These are phyloP conservation scores for Sporopachydermia quercuum DNA, from an alignment of 805 yeast genomes.

Conservation along the genomic window DNA sequence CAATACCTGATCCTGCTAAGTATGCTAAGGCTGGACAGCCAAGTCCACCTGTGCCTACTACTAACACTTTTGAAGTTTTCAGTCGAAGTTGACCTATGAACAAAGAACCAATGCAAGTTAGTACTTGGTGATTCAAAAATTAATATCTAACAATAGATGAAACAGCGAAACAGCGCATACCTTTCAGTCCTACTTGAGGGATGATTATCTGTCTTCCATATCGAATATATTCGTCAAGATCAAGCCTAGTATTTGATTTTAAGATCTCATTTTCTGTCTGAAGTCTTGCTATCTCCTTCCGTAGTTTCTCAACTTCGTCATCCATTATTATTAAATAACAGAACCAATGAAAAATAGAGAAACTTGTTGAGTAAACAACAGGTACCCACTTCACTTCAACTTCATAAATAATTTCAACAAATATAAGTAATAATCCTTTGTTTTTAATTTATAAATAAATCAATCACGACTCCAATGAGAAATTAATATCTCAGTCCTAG, in stretches of 20 bases:
- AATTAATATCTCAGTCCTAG: too few relatives aligned
- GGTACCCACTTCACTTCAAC: too few relatives aligned
- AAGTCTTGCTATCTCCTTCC: not conserved
- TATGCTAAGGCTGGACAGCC: conserved; percentile 88
- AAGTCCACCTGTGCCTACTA: conserved; percentile 93
- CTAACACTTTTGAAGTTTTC: conserved; percentile 44
- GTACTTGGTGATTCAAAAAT: not conserved
- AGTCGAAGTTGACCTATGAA: conserved; percentile 41
- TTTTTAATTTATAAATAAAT: too few relatives aligned
- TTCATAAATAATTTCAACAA: too few relatives aligned
- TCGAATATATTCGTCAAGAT: conserved; percentile 57
- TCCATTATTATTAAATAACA: not conserved
- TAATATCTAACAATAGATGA: conserved; percentile 5
- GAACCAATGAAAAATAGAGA: too few relatives aligned
- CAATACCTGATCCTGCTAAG: conserved; percentile 79
- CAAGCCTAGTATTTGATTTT: too few relatives aligned
- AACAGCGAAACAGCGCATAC: conserved; percentile 12
- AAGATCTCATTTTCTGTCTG: not conserved
- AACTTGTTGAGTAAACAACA: too few relatives aligned
- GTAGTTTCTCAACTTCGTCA: not conserved
- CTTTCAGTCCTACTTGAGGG: conserved; percentile 46
- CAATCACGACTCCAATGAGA: too few relatives aligned
- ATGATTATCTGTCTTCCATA: conserved; percentile 96
- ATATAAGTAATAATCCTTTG: too few relatives aligned
- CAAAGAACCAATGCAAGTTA: conserved; percentile 12